Evolutionary conservation across 768 basidiomycete genomes (phyloP).

Genomic region (Suillus plorans): DNA sequence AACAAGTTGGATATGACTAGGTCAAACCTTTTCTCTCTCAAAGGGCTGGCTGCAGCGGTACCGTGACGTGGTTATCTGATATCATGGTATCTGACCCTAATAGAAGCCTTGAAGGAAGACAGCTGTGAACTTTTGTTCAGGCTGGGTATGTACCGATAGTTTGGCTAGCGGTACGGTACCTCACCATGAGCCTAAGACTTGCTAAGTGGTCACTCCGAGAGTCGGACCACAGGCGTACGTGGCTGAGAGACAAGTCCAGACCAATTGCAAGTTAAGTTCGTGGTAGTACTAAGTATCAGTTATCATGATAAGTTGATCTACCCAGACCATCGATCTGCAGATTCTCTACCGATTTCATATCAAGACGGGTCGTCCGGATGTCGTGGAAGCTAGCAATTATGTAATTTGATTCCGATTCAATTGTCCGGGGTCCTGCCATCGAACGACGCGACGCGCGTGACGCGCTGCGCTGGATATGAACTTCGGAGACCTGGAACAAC

Average conservation of each 20-base stretch:
- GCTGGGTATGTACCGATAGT: background rate
- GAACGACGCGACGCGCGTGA: background rate
- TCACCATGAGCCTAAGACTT: too few species aligned
- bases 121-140: background rate
- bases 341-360: background rate
- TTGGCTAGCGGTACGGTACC: background rate
- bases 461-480: background rate
- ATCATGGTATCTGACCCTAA: background rate
- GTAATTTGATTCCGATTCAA: background rate
- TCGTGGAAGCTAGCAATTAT: background rate
- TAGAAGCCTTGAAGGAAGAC: background rate
- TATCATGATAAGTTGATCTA: background rate
- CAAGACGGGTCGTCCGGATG: background rate
- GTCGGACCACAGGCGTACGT: background rate
- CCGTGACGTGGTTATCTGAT: background rate
- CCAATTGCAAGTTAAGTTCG: background rate
- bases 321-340: background rate
- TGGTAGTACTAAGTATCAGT: background rate
- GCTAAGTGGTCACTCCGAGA: too few species aligned
- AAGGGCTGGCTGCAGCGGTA: background rate
- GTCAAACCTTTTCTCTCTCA: background rate
- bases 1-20: background rate
- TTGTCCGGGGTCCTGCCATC: background rate
- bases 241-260: background rate
- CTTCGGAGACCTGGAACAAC: too few species aligned